Evolutionary conservation across 768 basidiomycete species (phyloP).

Genomic region (Rhodotorula babjevae): DNA sequence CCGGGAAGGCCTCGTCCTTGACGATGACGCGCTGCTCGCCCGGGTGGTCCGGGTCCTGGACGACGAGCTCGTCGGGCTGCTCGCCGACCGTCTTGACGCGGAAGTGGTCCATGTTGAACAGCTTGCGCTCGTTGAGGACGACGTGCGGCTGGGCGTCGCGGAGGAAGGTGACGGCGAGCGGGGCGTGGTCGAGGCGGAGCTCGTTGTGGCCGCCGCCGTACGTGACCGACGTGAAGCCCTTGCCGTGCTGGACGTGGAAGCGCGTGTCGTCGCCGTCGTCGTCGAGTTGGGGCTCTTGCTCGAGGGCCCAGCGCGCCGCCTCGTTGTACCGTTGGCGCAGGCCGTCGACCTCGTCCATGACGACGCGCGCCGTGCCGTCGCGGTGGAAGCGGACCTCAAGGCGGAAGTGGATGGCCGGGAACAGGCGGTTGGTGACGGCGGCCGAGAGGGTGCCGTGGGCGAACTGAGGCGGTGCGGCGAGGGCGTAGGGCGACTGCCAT

Average conservation of each 20-base stretch:
- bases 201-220: slow-evolving; percentile 46
- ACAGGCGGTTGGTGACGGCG: slow-evolving; percentile 69
- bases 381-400: slow-evolving; percentile 78
- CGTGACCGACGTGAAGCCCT: slow-evolving; percentile 53
- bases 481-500: slow-evolving; percentile 84
- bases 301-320: slow-evolving; percentile 80
- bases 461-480: slow-evolving; percentile 56
- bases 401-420: slow-evolving; percentile 75
- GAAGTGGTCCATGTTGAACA: slow-evolving; percentile 98
- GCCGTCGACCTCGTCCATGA: slow-evolving; percentile 82
- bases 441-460: slow-evolving; percentile 65
- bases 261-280: slow-evolving; percentile 9
- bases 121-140: slow-evolving; percentile 77
- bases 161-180: slow-evolving; percentile 67
- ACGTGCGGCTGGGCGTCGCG: slow-evolving; percentile 75
- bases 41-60: slow-evolving; percentile 53
- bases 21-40: slow-evolving; percentile 46
- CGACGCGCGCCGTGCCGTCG: slow-evolving; percentile 82
- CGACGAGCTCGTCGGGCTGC: slow-evolving; percentile 46
- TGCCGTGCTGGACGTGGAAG: slow-evolving; percentile 25
- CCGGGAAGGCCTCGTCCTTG: slow-evolving; percentile 39
- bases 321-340: slow-evolving; percentile 84
- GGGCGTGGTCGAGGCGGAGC: slow-evolving; percentile 62
- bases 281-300: slow-evolving; percentile 61
- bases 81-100: slow-evolving; percentile 54